phyloP scores from a whole-genome alignment of 2,329 filamentous ascomycete species.

The Neofusicoccum laricinum region DNA sequence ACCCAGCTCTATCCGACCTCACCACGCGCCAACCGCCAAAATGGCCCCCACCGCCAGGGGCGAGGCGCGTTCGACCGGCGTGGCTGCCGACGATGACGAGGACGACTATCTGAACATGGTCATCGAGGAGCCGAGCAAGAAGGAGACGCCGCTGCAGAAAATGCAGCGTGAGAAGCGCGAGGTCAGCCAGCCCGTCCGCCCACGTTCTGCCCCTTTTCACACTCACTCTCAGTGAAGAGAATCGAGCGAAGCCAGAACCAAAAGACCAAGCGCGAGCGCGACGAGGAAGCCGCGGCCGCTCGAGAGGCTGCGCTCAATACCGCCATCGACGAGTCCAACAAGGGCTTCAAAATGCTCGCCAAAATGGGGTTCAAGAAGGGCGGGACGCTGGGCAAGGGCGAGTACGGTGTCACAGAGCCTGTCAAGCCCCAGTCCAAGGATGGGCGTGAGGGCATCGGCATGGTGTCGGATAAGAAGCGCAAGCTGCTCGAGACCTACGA shows the following conservation, averaged over 20 bases:
- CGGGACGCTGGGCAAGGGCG: constrained; percentile 66
- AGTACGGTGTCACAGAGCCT: constrained; percentile 62
- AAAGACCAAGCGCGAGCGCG: constrained; percentile 80
- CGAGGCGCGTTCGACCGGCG: not conserved
- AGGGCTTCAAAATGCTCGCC: constrained; percentile 94
- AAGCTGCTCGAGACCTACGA: constrained; percentile 50
- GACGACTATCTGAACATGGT: constrained; percentile 97
- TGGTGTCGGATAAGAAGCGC: constrained; percentile 75
- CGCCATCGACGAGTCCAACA: constrained; percentile 67
- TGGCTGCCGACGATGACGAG: constrained; percentile 30
- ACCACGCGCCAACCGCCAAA: not conserved
- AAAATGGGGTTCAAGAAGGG: constrained; percentile 87
- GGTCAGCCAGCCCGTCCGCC: constrained; percentile 27
- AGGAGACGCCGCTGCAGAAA: constrained; percentile 63
- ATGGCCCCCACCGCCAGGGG: not conserved
- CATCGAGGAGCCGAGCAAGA: constrained; percentile 64
- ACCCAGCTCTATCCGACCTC: not conserved
- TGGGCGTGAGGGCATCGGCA: constrained; percentile 76
- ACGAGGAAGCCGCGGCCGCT: constrained; percentile 66
- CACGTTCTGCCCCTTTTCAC: not conserved
- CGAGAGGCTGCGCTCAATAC: constrained; percentile 70
- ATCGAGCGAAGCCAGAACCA: constrained; percentile 10
- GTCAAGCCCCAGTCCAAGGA: constrained; percentile 75
- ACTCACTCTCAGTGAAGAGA: constrained; percentile 14
- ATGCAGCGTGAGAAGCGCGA: constrained; percentile 53